Evolutionary conservation across 2,329 filamentous ascomycete genomes (phyloP).

Genomic region (Curvularia lunata): DNA sequence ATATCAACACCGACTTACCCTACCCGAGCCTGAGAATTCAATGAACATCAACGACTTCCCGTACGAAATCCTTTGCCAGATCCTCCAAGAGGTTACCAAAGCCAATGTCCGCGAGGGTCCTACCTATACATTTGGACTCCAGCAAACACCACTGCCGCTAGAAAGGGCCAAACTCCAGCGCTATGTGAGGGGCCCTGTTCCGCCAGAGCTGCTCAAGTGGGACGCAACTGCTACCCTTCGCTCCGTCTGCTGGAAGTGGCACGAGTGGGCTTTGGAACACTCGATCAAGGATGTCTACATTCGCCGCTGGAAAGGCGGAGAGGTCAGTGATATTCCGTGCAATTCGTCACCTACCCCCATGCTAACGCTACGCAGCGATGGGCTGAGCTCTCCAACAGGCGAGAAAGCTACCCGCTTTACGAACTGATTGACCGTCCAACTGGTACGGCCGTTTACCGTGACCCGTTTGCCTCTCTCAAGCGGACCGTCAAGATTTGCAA

Average conservation of each 20-base stretch:
- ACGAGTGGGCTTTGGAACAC: conserved; percentile 60
- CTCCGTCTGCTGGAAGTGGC: conserved; percentile 59
- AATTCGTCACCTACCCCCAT: background rate
- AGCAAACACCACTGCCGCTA: conserved; percentile 56
- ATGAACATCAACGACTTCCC: conserved; percentile 60
- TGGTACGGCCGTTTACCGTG: conserved; percentile 58
- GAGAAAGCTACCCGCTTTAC: conserved; percentile 55
- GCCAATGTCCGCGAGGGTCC: conserved; percentile 57
- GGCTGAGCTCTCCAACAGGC: conserved; percentile 55
- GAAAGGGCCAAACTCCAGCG: conserved; percentile 54
- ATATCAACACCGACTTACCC: conserved; percentile 22
- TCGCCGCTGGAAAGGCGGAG: conserved; percentile 58
- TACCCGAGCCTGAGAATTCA: conserved; percentile 32
- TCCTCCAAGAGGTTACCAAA: conserved; percentile 57
- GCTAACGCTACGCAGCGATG: conserved; percentile 53
- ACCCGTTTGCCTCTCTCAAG: conserved; percentile 59
- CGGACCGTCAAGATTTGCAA: conserved; percentile 56
- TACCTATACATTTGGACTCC: conserved; percentile 60
- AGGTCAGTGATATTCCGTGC: conserved; percentile 33
- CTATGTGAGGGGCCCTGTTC: conserved; percentile 60
- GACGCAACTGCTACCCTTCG: conserved; percentile 57
- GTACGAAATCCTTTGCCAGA: conserved; percentile 59
- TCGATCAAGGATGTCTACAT: conserved; percentile 60
- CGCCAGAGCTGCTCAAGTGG: conserved; percentile 60
- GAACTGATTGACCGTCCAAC: conserved; percentile 56